These are phyloP conservation scores for Pichia gijzeniarum DNA, from an alignment of 805 yeast species.

Conservation along the genomic window DNA sequence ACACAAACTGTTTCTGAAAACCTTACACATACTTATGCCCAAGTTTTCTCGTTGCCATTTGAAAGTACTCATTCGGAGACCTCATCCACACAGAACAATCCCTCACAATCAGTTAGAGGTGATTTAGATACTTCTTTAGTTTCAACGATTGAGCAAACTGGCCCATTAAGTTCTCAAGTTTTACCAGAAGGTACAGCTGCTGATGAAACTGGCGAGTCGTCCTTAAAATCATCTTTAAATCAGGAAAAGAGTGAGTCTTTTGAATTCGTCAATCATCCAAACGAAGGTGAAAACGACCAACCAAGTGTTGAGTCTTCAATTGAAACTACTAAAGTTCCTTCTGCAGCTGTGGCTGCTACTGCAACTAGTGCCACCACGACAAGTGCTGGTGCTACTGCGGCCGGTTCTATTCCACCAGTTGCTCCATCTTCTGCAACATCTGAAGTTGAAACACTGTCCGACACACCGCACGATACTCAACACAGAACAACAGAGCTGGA, in stretches of 20 bases:
- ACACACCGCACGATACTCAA: neutral
- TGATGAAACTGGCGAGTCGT: conserved; percentile 9
- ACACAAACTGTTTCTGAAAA: conserved; percentile 39
- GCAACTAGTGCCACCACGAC: neutral
- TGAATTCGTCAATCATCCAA: conserved; percentile 48
- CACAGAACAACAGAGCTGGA: conserved; percentile 1
- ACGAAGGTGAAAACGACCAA: conserved; percentile 15
- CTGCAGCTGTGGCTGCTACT: conserved; percentile 5
- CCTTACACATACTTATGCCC: conserved; percentile 9
- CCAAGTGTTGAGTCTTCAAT: neutral
- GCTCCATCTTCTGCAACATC: neutral
- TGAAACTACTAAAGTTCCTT: neutral
- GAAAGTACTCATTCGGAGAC: conserved; percentile 74
- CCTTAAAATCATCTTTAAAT: conserved; percentile 10
- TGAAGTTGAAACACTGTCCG: conserved; percentile 4
- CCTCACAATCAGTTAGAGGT: conserved; percentile 85
- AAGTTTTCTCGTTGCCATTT: conserved; percentile 33
- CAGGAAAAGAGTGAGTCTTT: conserved; percentile 38
- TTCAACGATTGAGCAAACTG: conserved; percentile 28
- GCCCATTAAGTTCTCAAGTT: conserved; percentile 25
- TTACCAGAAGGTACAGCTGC: conserved; percentile 24
- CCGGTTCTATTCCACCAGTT: neutral
- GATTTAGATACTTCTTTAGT: conserved; percentile 45
- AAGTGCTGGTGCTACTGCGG: conserved; percentile 7
- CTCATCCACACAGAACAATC: conserved; percentile 87